A percentile compares a stretch with the other conserved stretches of the same genome.
Evolutionary conservation across 2,329 filamentous ascomycete species (phyloP).

Genomic region (Boeremia lycopersici): DNA sequence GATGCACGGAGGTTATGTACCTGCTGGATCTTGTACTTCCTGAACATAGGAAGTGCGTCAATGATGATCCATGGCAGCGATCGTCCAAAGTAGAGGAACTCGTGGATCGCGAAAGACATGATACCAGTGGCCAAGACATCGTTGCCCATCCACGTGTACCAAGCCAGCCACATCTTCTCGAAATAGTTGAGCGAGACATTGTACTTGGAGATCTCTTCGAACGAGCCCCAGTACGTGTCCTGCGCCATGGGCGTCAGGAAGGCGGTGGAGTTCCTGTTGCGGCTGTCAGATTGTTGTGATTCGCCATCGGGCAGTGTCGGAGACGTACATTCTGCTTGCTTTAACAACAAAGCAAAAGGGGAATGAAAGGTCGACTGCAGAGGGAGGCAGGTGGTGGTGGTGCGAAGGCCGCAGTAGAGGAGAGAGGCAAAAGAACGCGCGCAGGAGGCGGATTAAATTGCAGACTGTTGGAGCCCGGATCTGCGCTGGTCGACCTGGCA

Average conservation of each 20-base stretch:
- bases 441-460: slow-evolving; percentile 40
- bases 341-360: slow-evolving; percentile 17
- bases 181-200: slow-evolving; percentile 86
- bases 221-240: slow-evolving; percentile 69
- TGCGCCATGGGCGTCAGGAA: slow-evolving; percentile 49
- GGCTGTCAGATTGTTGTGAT: slow-evolving; percentile 25
- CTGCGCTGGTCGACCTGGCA: slow-evolving; percentile 22
- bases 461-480: slow-evolving; percentile 33
- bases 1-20: slow-evolving; percentile 56
- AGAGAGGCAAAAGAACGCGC: slow-evolving; percentile 21
- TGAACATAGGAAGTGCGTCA: slow-evolving; percentile 84
- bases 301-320: slow-evolving; percentile 15
- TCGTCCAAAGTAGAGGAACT: slow-evolving; percentile 91
- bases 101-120: slow-evolving; percentile 96
- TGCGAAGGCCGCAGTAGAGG: slow-evolving; percentile 24
- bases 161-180: slow-evolving; percentile 91
- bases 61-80: slow-evolving; percentile 91
- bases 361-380: slow-evolving; percentile 25
- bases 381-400: slow-evolving; percentile 3
- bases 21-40: slow-evolving; percentile 92
- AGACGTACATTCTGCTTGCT: slow-evolving; percentile 33
- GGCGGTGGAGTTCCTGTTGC: slow-evolving; percentile 44
- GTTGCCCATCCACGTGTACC: slow-evolving; percentile 98
- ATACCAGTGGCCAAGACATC: slow-evolving; percentile 95
- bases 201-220: slow-evolving; percentile 68